Evolutionary conservation across 164 flowering plant species (phyloP).

Genomic region (Nymphaea colorata): DNA sequence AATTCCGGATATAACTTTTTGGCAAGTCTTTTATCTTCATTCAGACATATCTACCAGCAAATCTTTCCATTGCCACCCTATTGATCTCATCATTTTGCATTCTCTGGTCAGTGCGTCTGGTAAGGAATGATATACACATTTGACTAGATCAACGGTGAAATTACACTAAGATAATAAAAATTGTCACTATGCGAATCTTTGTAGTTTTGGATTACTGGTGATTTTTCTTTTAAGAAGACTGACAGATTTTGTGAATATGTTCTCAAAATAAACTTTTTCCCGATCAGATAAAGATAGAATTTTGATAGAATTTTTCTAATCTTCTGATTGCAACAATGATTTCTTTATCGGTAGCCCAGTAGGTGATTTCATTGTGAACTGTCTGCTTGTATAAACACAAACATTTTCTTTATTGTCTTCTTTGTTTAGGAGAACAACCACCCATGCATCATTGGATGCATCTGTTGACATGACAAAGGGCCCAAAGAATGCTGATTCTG

Average conservation of each 20-base stretch:
- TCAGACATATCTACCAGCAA: too few relatives aligned
- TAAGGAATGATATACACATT: too few relatives aligned
- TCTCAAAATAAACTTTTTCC: background rate
- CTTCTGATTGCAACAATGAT: background rate
- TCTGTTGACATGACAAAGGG: too few relatives aligned
- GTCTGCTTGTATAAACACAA: background rate
- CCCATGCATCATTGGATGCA: too few relatives aligned
- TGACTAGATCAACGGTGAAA: too few relatives aligned
- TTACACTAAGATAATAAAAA: too few relatives aligned
- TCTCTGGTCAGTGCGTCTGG: too few relatives aligned
- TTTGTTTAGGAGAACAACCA: background rate
- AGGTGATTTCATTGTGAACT: background rate
- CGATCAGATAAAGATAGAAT: background rate
- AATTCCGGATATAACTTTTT: too few relatives aligned
- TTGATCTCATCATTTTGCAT: too few relatives aligned
- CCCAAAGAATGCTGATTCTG: too few relatives aligned
- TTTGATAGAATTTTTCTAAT: background rate
- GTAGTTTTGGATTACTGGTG: background rate
- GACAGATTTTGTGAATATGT: background rate
- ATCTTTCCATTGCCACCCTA: too few relatives aligned
- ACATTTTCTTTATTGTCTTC: background rate
- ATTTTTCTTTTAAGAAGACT: background rate
- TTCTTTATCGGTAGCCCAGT: background rate
- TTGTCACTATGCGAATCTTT: background rate
- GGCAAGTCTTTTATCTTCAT: too few relatives aligned